Base-by-base conservation (phyloP, 140 eudicot genomes). In the Flaveria floridana region DNA sequence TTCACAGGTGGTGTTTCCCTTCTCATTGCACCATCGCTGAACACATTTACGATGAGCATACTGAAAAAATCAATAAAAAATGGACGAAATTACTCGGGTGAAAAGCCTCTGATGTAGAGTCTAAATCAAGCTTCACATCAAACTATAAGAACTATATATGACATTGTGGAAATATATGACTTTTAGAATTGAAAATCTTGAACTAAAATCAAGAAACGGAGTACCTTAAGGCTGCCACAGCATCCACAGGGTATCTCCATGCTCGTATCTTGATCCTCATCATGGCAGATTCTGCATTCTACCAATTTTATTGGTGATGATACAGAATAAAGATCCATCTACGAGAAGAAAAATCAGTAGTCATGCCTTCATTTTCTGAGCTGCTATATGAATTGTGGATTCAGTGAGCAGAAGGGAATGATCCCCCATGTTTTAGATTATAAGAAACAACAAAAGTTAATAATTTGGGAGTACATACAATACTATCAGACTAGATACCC, bases 211-310 rank as follows among this genome's bases (percentile, higher is more conserved):
- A 41, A 37, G 58, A 44, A 39, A 44, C 13, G 19, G 67, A 72
- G 52, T 70, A 89, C 93, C 93, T 83, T 82, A 63, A 89, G 84
- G 86, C 84, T 89, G 63, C 96, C 96, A 72, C 87, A 51, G 52
- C 96, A 89, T 3, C 87, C 86, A 78, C 96, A 89, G 6, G 96
- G 93, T 26, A 70, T 66, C 85, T 89, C 96, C 96, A 87, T 85
- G 71, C 80, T 85, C 2, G 84, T 85, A 64, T 85, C 89, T 57
- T 84, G 84, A 75, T 89, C 93, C 26, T 83, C 93, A 21, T 89
- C 93, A 3, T 89, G 93, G 78, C 96, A 89, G 76, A 89, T 89
- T 84, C 82, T 87, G 72, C 96, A 89, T 67, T 85, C 84, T 39
- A 58, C 91, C 65, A 79, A 65, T 66, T 83, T 83, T 72, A 53